Percentiles rank a stretch among this genome's conserved stretches.
Evolutionary conservation across 805 yeast genomes (phyloP).

Genomic region (Barnettozyma pratensis): DNA sequence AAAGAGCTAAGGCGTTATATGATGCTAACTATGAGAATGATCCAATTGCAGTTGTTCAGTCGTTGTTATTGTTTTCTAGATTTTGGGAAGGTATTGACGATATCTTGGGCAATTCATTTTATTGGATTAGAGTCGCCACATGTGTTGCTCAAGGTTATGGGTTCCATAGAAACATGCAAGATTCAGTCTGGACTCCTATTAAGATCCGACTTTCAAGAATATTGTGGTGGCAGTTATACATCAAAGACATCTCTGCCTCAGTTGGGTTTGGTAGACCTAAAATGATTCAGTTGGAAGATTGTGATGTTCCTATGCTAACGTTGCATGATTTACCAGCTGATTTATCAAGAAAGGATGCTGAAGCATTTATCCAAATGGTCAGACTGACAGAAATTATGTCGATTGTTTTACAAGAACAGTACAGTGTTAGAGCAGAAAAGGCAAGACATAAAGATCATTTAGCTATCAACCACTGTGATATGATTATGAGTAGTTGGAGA

Average conservation of each 20-base stretch:
- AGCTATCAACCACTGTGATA: conserved; percentile 55
- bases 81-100: conserved; percentile 75
- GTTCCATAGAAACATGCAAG: conserved; percentile 52
- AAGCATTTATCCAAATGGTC: conserved; percentile 56
- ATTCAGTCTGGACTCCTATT: conserved; percentile 32
- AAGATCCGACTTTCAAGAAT: conserved; percentile 53
- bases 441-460: conserved; percentile 40
- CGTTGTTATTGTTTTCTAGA: conserved; percentile 56
- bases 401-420: conserved; percentile 61
- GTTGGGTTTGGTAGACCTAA: conserved; percentile 73
- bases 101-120: conserved; percentile 58
- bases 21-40: conserved; percentile 68
- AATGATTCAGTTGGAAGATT: conserved; percentile 62
- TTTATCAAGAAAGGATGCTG: conserved; percentile 44
- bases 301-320: conserved; percentile 69
- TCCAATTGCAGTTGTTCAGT: conserved; percentile 55
- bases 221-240: conserved; percentile 74
- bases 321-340: conserved; percentile 60
- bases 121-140: conserved; percentile 67
- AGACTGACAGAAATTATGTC: conserved; percentile 70
- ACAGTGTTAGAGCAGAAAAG: conserved; percentile 61
- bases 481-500: conserved; percentile 75
- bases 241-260: conserved; percentile 64
- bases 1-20: conserved; percentile 69
- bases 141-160: conserved; percentile 74